Percentiles rank a stretch among this genome's conserved stretches.
phyloP scores from a whole-genome alignment of 441 rosid species.

The Pelargonium cotyledonis region DNA sequence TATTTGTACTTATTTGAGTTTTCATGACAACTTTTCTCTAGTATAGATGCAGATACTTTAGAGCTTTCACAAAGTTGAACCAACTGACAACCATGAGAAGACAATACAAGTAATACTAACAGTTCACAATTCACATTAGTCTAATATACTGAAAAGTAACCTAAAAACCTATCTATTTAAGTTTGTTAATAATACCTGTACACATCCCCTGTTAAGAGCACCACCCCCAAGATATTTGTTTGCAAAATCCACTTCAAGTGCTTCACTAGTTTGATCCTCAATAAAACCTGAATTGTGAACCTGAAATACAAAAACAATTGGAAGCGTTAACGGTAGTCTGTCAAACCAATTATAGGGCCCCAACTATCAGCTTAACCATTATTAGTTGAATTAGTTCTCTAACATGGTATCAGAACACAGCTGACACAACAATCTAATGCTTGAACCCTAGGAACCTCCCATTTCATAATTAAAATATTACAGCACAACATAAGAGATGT shows the following conservation, averaged over 20 bases:
- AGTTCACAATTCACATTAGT: background rate
- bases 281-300: slow-evolving; percentile 52
- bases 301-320: slow-evolving; percentile 29
- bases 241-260: slow-evolving; percentile 89
- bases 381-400: background rate
- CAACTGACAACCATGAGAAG: background rate
- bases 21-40: background rate
- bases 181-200: slow-evolving; percentile 47
- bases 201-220: slow-evolving; percentile 77
- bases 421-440: background rate
- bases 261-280: slow-evolving; percentile 61
- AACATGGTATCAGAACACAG: background rate
- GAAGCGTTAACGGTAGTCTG: background rate
- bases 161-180: background rate
- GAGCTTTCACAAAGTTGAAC: background rate
- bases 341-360: background rate
- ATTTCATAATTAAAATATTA: background rate
- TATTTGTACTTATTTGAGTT: background rate
- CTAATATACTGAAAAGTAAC: background rate
- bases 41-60: background rate
- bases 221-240: slow-evolving; percentile 89
- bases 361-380: background rate
- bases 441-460: background rate
- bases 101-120: background rate
- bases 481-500: background rate